These are phyloP conservation scores for Angomonas ambiguus DNA, from an alignment of 208 protist genomes.

Conservation along the genomic window DNA sequence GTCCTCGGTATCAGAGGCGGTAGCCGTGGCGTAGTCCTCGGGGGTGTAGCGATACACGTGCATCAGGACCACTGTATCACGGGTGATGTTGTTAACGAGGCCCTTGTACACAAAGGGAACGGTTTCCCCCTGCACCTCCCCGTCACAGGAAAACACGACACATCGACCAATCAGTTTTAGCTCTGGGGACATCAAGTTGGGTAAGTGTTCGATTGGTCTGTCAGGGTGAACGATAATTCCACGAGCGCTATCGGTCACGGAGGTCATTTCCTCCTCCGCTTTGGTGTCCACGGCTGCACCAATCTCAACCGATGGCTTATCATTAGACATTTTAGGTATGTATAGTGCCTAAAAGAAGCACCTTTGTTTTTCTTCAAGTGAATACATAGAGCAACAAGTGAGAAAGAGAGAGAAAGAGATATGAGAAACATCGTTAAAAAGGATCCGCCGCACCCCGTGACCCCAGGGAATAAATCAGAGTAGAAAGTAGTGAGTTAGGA, in stretches of 20 bases:
- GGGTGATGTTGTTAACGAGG: conserved; percentile 63
- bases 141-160: conserved; percentile 67
- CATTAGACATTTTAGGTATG: too few relatives aligned
- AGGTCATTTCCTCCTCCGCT: background rate
- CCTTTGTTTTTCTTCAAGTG: too few relatives aligned
- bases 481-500: too few relatives aligned
- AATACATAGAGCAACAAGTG: too few relatives aligned
- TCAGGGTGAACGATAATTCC: conserved; percentile 50
- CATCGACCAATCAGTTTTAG: conserved; percentile 79
- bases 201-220: conserved; percentile 55
- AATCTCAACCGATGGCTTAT: too few relatives aligned
- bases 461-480: too few relatives aligned
- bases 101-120: conserved; percentile 61
- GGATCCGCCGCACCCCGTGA: too few relatives aligned
- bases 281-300: background rate
- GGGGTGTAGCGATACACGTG: conserved; percentile 62
- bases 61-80: conserved; percentile 75
- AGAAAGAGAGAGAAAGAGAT: too few relatives aligned
- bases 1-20: conserved; percentile 16
- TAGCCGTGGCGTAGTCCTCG: conserved; percentile 55
- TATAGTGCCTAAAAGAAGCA: too few relatives aligned
- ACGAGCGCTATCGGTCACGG: background rate
- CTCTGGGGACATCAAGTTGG: conserved; percentile 45
- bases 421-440: too few relatives aligned
- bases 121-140: conserved; percentile 34